Evolutionary conservation across 345 rosid genomes (phyloP).

Genomic region (Gossypium thurberi): DNA sequence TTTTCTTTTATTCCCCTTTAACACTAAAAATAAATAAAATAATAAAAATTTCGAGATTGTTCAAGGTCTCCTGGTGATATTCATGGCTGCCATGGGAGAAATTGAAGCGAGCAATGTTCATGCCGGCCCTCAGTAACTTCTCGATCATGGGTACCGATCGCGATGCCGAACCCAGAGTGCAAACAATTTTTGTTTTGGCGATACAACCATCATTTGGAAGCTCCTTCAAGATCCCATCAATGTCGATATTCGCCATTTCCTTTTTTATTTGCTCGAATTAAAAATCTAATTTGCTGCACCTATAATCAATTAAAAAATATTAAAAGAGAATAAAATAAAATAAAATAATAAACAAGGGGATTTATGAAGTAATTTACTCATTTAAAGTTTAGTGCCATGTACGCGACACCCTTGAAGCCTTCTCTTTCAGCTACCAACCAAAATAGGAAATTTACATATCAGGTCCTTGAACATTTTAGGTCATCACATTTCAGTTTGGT

Average conservation of each 20-base stretch:
- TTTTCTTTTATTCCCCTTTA: too few relatives aligned
- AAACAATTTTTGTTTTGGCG: conserved; percentile 81
- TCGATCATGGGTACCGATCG: conserved; percentile 73
- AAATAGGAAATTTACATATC: too few relatives aligned
- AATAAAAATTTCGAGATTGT: conserved; percentile 35
- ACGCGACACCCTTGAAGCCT: too few relatives aligned
- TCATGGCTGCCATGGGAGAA: conserved; percentile 96
- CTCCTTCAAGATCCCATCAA: conserved; percentile 66
- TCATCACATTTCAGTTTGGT: too few relatives aligned
- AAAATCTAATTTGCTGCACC: neutral
- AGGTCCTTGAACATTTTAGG: too few relatives aligned
- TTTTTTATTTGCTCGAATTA: neutral
- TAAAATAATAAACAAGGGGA: too few relatives aligned
- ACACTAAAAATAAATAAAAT: too few relatives aligned
- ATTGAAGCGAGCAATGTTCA: conserved; percentile 97
- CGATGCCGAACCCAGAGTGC: conserved; percentile 85
- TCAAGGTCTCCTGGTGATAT: conserved; percentile 75
- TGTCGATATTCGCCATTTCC: conserved; percentile 79
- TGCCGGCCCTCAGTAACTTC: conserved; percentile 82
- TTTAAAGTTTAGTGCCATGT: too few relatives aligned
- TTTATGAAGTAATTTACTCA: too few relatives aligned
- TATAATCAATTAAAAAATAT: neutral
- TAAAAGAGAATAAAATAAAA: too few relatives aligned
- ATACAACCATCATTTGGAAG: conserved; percentile 47
- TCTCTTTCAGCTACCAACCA: too few relatives aligned